Evolutionary conservation across 345 rosid genomes (phyloP).

Genomic region (Bruguiera gymnorhiza): DNA sequence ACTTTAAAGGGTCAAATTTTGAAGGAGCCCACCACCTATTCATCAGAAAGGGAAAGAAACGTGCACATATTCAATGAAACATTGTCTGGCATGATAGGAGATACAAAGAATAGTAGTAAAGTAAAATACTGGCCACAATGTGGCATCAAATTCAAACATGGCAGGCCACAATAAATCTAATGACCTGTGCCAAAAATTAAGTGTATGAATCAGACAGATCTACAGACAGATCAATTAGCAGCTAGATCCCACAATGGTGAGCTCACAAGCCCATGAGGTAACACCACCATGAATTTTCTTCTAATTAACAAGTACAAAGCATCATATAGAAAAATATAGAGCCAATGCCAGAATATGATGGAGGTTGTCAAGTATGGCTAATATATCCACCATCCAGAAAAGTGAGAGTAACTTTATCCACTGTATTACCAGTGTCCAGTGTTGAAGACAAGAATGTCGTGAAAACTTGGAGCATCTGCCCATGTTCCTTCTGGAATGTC

Average conservation of each 20-base stretch:
- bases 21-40: slow-evolving; percentile 97
- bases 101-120: not conserved
- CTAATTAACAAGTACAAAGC: not conserved
- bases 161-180: not conserved
- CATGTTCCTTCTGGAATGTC: slow-evolving; percentile 90
- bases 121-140: not conserved
- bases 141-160: not conserved
- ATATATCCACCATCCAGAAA: not conserved
- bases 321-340: not conserved
- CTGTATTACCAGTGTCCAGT: slow-evolving; percentile 83
- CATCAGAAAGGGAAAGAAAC: slow-evolving; percentile 15
- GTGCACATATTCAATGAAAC: slow-evolving; percentile 9
- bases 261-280: not conserved
- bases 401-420: not conserved
- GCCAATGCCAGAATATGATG: not conserved
- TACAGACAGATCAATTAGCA: not conserved
- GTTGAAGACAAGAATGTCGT: slow-evolving; percentile 68
- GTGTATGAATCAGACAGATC: not conserved
- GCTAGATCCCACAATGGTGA: not conserved
- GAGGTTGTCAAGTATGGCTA: not conserved
- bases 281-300: not conserved
- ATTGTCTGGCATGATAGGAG: not conserved
- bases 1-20: slow-evolving; percentile 76
- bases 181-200: not conserved
- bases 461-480: slow-evolving; percentile 72